Conservation (phyloP, 2,329 filamentous ascomycete species). For the Xylaria hypoxylon region DNA sequence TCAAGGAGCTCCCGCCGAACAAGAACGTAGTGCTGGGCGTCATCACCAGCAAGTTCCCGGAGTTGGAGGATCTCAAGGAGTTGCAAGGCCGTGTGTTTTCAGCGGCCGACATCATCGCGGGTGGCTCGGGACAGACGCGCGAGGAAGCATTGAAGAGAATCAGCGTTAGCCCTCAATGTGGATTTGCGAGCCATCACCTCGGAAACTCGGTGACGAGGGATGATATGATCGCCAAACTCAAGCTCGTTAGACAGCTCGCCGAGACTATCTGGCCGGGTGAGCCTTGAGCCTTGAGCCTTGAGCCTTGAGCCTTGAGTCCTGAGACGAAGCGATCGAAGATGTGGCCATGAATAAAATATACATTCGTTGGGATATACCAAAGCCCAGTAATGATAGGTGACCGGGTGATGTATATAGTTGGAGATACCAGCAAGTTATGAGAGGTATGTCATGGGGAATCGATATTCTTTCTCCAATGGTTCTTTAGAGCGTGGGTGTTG, state of each 20-base stretch:
- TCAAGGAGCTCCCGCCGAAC: constrained; percentile 68
- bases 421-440: neutral
- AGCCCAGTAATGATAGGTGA: neutral
- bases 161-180: constrained; percentile 78
- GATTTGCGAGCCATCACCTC: constrained; percentile 79
- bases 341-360: neutral
- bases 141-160: constrained; percentile 77
- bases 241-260: constrained; percentile 76
- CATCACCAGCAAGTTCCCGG: constrained; percentile 71
- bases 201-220: constrained; percentile 76
- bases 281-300: no score
- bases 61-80: constrained; percentile 71
- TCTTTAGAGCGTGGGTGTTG: neutral
- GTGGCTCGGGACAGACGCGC: constrained; percentile 71
- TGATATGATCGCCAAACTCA: constrained; percentile 79
- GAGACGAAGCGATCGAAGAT: neutral
- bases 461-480: neutral
- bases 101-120: constrained; percentile 75
- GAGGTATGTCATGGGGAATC: neutral
- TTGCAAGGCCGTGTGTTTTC: constrained; percentile 68
- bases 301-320: no score
- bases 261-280: constrained; percentile 74
- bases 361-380: neutral
- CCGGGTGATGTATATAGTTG: constrained; percentile 13
- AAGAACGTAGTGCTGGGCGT: constrained; percentile 74